Conservation (phyloP, 352 stramenopile species). For the Pythium aristosporum region DNA sequence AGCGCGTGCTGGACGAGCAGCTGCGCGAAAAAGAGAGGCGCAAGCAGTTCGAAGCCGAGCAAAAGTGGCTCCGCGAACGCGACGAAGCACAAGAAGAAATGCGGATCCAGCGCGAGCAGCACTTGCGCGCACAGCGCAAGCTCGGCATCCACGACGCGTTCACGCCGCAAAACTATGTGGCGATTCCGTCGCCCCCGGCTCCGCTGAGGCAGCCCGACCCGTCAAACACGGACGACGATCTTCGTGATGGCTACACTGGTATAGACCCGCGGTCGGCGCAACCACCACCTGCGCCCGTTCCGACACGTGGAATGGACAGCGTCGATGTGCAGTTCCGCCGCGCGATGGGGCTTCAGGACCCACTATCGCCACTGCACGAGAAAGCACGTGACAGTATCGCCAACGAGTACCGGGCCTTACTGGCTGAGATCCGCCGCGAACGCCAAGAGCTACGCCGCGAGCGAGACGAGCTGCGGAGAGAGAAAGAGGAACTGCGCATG, state of each 20-base stretch:
- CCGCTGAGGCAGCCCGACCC: neutral
- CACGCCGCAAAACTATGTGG: constrained; percentile 20
- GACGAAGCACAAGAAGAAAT: constrained; percentile 52
- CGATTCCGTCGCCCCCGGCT: constrained; percentile 19
- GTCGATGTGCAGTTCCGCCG: constrained; percentile 22
- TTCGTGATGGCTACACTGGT: neutral
- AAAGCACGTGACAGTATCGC: constrained; percentile 31
- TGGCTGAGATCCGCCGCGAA: constrained; percentile 70
- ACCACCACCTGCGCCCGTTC: constrained; percentile 30
- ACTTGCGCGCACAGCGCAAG: constrained; percentile 61
- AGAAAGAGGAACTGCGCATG: constrained; percentile 75
- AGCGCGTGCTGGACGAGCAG: constrained; percentile 64
- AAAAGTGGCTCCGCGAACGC: constrained; percentile 36
- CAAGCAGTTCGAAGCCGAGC: constrained; percentile 41
- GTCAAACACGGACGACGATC: neutral
- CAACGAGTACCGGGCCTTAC: constrained; percentile 62
- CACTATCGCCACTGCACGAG: neutral
- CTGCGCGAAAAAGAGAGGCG: constrained; percentile 67
- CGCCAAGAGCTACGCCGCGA: constrained; percentile 71
- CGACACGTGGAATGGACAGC: constrained; percentile 3
- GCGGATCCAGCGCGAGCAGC: constrained; percentile 49
- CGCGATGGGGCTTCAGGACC: constrained; percentile 17
- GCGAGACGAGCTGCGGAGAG: constrained; percentile 58
- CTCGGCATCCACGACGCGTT: constrained; percentile 18
- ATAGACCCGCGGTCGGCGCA: neutral